Conservation (phyloP, 2,329 filamentous ascomycete genomes). For the Venturia asperata region DNA sequence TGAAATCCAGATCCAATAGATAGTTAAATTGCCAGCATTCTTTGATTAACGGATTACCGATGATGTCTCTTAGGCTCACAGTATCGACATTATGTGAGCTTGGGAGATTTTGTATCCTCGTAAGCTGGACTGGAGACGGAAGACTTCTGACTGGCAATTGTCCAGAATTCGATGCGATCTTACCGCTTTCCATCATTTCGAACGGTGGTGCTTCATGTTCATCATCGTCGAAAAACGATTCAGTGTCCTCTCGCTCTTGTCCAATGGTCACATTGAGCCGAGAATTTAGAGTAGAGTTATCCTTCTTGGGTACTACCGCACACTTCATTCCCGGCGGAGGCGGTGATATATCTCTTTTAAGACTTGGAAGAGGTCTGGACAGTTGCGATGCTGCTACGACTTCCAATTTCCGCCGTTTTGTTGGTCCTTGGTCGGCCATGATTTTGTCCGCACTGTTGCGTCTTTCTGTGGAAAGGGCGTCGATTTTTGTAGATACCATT, state of each 20-base stretch:
- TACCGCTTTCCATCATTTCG: not conserved
- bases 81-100: conserved; percentile 56
- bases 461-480: not conserved
- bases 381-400: not conserved
- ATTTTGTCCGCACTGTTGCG: not conserved
- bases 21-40: conserved; percentile 68
- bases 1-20: conserved; percentile 55
- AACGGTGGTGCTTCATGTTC: not conserved
- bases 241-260: not conserved
- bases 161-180: not conserved
- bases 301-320: not conserved
- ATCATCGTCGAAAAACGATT: too few relatives aligned
- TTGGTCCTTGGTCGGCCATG: not conserved
- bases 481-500: too few relatives aligned
- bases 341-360: not conserved
- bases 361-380: not conserved
- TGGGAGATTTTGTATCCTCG: conserved; percentile 58
- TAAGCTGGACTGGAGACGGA: conserved; percentile 50
- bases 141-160: not conserved
- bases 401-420: not conserved
- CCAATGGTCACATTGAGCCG: not conserved
- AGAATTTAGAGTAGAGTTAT: not conserved
- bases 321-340: not conserved
- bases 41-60: conserved; percentile 66
- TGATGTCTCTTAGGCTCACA: conserved; percentile 57